Evolutionary conservation across 169 alveolate species (phyloP).

Genomic region (Babesia ovata): DNA sequence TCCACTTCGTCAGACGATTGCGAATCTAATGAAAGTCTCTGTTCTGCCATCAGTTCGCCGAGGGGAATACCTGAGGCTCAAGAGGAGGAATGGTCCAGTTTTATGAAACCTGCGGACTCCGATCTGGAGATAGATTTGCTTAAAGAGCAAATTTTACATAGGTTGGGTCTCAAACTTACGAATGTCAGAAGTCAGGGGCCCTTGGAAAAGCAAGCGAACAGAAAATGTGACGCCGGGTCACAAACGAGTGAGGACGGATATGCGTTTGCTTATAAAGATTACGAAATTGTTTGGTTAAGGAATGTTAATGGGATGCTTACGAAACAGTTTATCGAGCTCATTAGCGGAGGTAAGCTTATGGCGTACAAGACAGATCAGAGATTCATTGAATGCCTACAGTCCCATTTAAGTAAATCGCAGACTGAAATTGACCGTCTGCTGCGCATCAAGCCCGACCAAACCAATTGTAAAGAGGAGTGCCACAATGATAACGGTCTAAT

Average conservation of each 20-base stretch:
- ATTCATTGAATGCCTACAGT: conserved; percentile 42
- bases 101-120: conserved; percentile 46
- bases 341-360: conserved; percentile 26
- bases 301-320: conserved; percentile 33
- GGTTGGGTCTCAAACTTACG: conserved; percentile 33
- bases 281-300: conserved; percentile 27
- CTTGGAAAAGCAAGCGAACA: background rate
- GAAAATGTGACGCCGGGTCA: conserved; percentile 15
- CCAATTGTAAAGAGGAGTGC: background rate
- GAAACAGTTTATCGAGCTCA: conserved; percentile 18
- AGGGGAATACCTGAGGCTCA: background rate
- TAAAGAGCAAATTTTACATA: conserved; percentile 27
- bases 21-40: conserved; percentile 6
- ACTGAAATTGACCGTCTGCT: conserved; percentile 28
- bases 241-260: conserved; percentile 10
- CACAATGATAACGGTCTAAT: background rate
- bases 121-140: conserved; percentile 24
- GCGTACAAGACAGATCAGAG: conserved; percentile 34
- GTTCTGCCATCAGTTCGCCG: conserved; percentile 1
- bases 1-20: conserved; percentile 10
- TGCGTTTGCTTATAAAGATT: background rate
- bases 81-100: conserved; percentile 47
- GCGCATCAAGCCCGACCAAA: conserved; percentile 1
- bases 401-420: conserved; percentile 46
- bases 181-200: background rate